Evolutionary conservation across 2,329 filamentous ascomycete genomes (phyloP).

Genomic region (Diaporthe sp.): DNA sequence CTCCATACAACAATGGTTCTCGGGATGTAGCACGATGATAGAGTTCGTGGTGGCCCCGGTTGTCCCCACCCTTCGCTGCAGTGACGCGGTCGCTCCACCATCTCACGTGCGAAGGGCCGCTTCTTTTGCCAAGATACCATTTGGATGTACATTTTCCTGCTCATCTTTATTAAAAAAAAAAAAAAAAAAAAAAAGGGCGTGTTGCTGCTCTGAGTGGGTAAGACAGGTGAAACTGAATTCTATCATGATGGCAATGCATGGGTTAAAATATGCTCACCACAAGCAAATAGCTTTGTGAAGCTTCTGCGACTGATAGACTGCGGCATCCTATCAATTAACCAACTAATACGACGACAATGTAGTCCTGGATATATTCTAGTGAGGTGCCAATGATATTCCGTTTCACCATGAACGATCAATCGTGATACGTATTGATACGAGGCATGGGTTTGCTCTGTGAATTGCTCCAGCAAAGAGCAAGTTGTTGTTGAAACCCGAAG

Average conservation of each 20-base stretch:
- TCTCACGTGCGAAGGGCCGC: neutral
- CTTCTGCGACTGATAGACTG: too few relatives aligned
- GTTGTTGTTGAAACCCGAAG: too few relatives aligned
- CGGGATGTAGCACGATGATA: neutral
- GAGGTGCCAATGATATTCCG: too few relatives aligned
- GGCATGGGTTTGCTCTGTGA: neutral
- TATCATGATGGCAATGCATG: too few relatives aligned
- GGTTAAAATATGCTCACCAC: too few relatives aligned
- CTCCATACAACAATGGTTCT: neutral
- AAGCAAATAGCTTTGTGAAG: too few relatives aligned
- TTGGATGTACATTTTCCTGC: too few relatives aligned
- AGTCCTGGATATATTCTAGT: neutral
- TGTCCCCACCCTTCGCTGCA: neutral
- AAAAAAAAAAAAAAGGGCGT: neutral
- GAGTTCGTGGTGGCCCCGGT: neutral
- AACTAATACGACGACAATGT: too few relatives aligned
- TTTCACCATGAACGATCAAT: too few relatives aligned
- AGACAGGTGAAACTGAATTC: too few relatives aligned
- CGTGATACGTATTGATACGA: neutral
- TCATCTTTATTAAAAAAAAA: neutral
- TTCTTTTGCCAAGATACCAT: neutral
- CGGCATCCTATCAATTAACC: neutral
- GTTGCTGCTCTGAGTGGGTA: too few relatives aligned
- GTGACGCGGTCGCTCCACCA: conserved; percentile 8
- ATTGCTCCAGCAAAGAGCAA: too few relatives aligned